Evolutionary conservation across 2,329 filamentous ascomycete genomes (phyloP), one percentile per base, ranked within the genome.

Genomic region (Davidsoniella neocaledoniae): DNA sequence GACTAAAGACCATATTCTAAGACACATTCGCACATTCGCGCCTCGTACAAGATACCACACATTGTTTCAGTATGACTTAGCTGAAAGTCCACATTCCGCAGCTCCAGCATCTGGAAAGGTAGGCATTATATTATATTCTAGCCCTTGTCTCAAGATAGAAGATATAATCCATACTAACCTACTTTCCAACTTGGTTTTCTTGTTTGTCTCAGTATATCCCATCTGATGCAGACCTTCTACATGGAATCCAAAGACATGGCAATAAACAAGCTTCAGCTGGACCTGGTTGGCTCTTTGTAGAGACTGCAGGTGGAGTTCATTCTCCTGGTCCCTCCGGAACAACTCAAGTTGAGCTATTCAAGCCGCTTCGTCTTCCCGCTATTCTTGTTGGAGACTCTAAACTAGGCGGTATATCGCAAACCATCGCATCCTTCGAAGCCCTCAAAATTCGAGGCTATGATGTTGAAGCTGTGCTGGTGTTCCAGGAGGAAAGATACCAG

Each of bases 271-370:
- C 72, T 3, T 57, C 60, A 17, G 56, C 57, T 2, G 63, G 64
- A 4, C 61, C 66, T 43, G 74, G 74, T n/a, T 76, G 80, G 63
- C 65, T 83, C 1, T 71, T 93, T 43, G 68, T 91, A 43, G 86
- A 93, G 61, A 91, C 86, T 1, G 85, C 86, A 1, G 86, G 85
- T 1, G 86, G 86, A 1, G 82, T 90, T 0, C 78, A 90, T 54
- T 90, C 84, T 0, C 86, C 86, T 0, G 76, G 76, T 0, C 86
- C 85, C 1, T 84, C 81, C 36, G 83, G 84, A 8, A 81, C 72
- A 1, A 77, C 81, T 0, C 86, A 93, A 59, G 84, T 80, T 2
- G 85, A 93, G 58, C 64, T 88, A 1, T 91, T 88, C 59, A 69
- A 80, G 17, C 78, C 83, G 0, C 64, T 93, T 1, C 72, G 85